phyloP scores from a whole-genome alignment of 768 basidiomycete genomes.

The Lactarius hengduanensis region DNA sequence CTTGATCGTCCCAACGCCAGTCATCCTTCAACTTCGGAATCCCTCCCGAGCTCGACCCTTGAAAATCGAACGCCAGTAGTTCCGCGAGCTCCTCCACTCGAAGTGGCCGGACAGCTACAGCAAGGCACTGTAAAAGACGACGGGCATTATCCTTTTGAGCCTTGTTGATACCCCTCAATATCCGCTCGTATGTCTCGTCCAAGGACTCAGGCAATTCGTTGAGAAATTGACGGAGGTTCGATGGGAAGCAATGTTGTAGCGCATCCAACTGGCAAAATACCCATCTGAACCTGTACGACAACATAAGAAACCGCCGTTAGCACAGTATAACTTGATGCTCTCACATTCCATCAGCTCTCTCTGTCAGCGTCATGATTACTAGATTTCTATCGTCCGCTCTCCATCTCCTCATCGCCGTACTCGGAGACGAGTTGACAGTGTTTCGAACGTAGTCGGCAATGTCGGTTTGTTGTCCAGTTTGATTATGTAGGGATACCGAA shows the following conservation, averaged over 20 bases:
- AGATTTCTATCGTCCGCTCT: background rate
- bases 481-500: background rate
- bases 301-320: background rate
- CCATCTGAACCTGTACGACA: background rate
- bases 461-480: background rate
- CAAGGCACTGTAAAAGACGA: background rate
- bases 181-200: background rate
- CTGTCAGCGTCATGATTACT: background rate
- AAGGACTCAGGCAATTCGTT: background rate
- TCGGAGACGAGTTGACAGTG: background rate
- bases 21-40: background rate
- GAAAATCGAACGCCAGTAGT: background rate
- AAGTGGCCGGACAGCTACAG: background rate
- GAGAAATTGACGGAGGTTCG: background rate
- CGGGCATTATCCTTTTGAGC: background rate
- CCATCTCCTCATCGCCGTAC: background rate
- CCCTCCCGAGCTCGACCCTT: background rate
- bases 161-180: background rate
- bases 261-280: background rate
- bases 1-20: background rate
- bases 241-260: background rate
- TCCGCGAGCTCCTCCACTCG: background rate
- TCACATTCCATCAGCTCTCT: background rate
- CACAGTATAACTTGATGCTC: background rate
- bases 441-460: background rate